These are phyloP conservation scores for Aplosporella prunicola DNA, from an alignment of 2,329 filamentous ascomycete species.

Conservation along the genomic window DNA sequence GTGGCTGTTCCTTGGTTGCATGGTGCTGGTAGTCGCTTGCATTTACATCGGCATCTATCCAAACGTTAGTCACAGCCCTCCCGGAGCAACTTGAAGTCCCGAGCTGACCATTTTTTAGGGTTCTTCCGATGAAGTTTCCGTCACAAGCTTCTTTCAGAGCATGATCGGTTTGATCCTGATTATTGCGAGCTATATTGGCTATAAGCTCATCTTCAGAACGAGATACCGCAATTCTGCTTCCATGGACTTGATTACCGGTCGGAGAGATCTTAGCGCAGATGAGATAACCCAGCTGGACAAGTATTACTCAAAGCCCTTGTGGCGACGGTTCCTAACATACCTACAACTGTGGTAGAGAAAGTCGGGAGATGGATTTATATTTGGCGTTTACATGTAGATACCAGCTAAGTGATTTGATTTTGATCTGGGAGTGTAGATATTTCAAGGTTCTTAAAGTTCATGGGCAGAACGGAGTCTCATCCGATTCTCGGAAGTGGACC, in stretches of 20 bases:
- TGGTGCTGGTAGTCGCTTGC: neutral
- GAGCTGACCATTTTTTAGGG: neutral
- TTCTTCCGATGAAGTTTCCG: neutral
- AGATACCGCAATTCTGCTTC: neutral
- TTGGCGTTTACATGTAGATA: too few relatives aligned
- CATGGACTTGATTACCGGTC: neutral
- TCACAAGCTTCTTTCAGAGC: neutral
- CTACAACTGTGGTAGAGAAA: neutral
- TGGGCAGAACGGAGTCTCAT: too few relatives aligned
- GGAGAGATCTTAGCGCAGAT: neutral
- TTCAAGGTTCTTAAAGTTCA: too few relatives aligned
- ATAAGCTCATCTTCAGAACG: neutral
- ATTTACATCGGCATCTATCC: neutral
- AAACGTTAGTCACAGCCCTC: too few relatives aligned
- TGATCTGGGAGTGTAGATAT: too few relatives aligned
- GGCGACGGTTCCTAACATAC: neutral
- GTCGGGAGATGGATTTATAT: too few relatives aligned
- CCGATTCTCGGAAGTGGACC: too few relatives aligned
- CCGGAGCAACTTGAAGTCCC: too few relatives aligned
- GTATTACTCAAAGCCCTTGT: neutral
- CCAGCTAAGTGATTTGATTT: too few relatives aligned
- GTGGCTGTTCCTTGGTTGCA: constrained; percentile 16
- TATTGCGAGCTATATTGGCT: neutral
- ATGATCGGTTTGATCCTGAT: neutral
- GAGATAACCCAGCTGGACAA: neutral